Base-by-base conservation (phyloP, 2,329 filamentous ascomycete species). In the Alternaria sp. region DNA sequence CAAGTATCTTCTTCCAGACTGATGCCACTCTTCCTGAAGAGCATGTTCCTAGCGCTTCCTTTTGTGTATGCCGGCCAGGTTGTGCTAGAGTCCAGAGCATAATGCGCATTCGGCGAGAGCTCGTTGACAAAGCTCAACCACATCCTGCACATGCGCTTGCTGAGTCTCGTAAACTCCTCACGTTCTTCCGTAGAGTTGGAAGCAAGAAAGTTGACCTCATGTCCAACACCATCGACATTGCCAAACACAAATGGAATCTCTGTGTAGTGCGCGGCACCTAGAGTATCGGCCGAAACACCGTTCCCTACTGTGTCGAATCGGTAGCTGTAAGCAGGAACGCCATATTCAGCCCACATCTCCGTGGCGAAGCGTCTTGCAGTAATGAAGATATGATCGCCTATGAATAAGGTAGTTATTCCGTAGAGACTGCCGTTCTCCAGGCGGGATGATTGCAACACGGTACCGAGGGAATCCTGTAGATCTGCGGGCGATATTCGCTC, bases 91-190 rank as follows among this genome's bases (percentile, higher is more conserved):
- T 21, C 47, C 2, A 51, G 17, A 30, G 47, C 50, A n/a, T 40
- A 44, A 15, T 26, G 32, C 28, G 40, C 49, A 40, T 60, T 60
- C 8, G 57, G 57, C 25, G 57, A 56, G 15, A 46, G 50, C 32
- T 54, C 51, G n/a, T 55, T 60, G 2, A 43, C 51, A 23, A 60
- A 60, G 23, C 51, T 60, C 21, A 60, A 11, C 49, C 49, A 60
- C 57, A 56, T 60, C 12, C 36, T 32, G 36, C 36, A 56, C 57
- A 60, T 60, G 15, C 32, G 23, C 13, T 45, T 44, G 15, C 49
- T 60, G 19, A 60, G 30, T 15, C 23, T 8, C 3, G 40, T 3
- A 4, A 25, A 19, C 0, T 46, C 12, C 0, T 50, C 47, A 12
- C 47, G n/a, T 50, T n/a, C 15, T 12, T 15, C 6, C 9, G 47